Evolutionary conservation across 2,329 filamentous ascomycete species (phyloP).

Genomic region (Rhynchosporium secalis): DNA sequence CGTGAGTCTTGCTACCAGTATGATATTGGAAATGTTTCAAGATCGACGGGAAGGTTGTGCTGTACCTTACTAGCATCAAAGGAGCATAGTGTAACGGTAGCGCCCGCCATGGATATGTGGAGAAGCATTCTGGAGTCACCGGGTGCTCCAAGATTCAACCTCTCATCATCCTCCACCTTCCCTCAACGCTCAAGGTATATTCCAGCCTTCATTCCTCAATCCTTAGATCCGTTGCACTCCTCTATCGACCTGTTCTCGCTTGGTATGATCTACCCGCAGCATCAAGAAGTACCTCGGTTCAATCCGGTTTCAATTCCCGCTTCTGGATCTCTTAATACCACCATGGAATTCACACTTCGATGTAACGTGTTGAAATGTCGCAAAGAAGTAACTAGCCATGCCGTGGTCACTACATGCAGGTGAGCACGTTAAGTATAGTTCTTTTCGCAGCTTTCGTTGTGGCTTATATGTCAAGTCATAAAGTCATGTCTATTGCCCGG

Average conservation of each 20-base stretch:
- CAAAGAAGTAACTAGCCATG: conserved; percentile 64
- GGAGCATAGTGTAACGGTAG: too few relatives aligned
- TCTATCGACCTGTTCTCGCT: not conserved
- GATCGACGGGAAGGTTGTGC: too few relatives aligned
- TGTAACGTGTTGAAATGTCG: conserved; percentile 84
- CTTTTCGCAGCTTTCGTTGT: not conserved
- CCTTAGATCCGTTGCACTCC: not conserved
- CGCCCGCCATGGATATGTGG: too few relatives aligned
- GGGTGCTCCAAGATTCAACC: too few relatives aligned
- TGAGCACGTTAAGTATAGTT: conserved; percentile 38
- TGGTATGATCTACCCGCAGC: not conserved
- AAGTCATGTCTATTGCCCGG: conserved; percentile 82
- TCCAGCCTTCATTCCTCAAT: not conserved
- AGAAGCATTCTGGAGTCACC: too few relatives aligned
- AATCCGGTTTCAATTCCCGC: not conserved
- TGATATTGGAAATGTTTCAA: too few relatives aligned
- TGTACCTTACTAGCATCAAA: too few relatives aligned
- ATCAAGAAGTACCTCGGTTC: not conserved
- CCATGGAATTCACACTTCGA: conserved; percentile 72
- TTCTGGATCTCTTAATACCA: not conserved
- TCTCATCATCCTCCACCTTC: not conserved
- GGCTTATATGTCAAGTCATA: conserved; percentile 23
- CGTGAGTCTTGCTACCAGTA: too few relatives aligned
- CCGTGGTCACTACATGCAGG: conserved; percentile 90
- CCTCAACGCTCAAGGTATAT: too few relatives aligned